Base-by-base conservation (phyloP, 495 filamentous ascomycete species). In the Aspergillus coremiiformis region DNA sequence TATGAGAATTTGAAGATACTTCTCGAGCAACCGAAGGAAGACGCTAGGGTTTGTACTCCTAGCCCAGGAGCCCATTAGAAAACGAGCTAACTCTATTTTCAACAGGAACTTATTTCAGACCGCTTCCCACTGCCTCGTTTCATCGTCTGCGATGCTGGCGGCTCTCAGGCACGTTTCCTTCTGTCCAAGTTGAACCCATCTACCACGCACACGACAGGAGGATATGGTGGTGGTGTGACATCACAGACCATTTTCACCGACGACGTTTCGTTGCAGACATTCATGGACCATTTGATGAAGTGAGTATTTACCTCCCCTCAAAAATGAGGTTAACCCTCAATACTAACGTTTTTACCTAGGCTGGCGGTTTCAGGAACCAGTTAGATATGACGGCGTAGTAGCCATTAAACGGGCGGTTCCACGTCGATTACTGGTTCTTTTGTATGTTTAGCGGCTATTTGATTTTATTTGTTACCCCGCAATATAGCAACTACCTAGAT, bases 281-380 rank as follows among this genome's bases (percentile, higher is more conserved):
- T 99, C 65, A 99, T 97, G 93, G 94, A 99, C 57, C 89, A 95
- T 75, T 72, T 99, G 66, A 99, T 99, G 94, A 99, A 99, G 89
- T 92, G 70, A 75, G 86, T 76, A n/a, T n/a, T n/a, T n/a, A n/a
- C n/a, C n/a, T n/a, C n/a, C 21, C 4, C 6, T n/a, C n/a, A 20
- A 14, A 7, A 39, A n/a, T 14, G 15, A 17, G 5, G 4, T 37
- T 41, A 23, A 9, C 3, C 6, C 41, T 23, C 29, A 17, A 35
- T 60, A 22, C 74, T 78, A 64, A 78, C 51, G 22, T 7, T 44
- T 30, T 45, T 27, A 22, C 49, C 32, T 56, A 84, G 80, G 60
- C 78, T 84, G 64, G 80, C 80, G 39, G 80, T 84, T 39, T 82
- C 80, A 43, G 80, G 80, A 62, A 82, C 79, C 48, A 84, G 71